phyloP scores from a whole-genome alignment of 208 protist species.

The Crithidia thermophila region DNA sequence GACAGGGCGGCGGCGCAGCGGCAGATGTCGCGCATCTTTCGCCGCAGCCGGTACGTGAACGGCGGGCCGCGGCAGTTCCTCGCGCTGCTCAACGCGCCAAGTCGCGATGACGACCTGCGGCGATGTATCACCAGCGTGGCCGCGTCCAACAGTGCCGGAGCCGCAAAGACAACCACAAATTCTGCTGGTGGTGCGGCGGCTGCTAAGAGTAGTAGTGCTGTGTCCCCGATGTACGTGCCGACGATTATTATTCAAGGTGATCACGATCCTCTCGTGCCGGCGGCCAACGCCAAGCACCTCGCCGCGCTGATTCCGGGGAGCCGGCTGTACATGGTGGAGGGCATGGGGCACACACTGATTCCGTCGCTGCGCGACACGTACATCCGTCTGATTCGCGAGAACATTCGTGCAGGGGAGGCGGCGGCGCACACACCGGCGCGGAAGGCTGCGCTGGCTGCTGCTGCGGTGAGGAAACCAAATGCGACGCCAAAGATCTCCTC shows the following conservation, averaged over 20 bases:
- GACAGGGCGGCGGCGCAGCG: slow-evolving; percentile 26
- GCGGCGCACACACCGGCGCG: slow-evolving; percentile 6
- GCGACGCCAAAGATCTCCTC: slow-evolving; percentile 8
- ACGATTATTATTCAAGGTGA: slow-evolving; percentile 78
- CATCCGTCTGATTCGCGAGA: slow-evolving; percentile 28
- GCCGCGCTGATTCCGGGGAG: slow-evolving; percentile 46
- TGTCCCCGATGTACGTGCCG: slow-evolving; percentile 40
- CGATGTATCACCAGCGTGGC: slow-evolving; percentile 33
- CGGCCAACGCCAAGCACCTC: slow-evolving; percentile 49
- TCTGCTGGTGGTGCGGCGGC: background rate
- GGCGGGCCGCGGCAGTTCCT: slow-evolving; percentile 60
- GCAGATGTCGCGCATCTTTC: slow-evolving; percentile 49
- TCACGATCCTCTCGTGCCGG: slow-evolving; percentile 52
- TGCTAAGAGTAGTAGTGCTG: background rate
- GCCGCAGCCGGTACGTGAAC: slow-evolving; percentile 46
- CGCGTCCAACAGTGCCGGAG: background rate
- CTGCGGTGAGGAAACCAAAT: background rate
- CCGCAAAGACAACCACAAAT: background rate
- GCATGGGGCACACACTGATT: slow-evolving; percentile 73
- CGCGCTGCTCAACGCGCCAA: slow-evolving; percentile 51
- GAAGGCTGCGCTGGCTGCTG: slow-evolving; percentile 1
- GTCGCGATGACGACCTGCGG: slow-evolving; percentile 31
- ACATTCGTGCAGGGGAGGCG: slow-evolving; percentile 31
- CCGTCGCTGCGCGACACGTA: slow-evolving; percentile 30
- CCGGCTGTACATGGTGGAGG: slow-evolving; percentile 38